These are phyloP conservation scores for Boletus coccyginus DNA, from an alignment of 768 basidiomycete genomes.

Conservation along the genomic window DNA sequence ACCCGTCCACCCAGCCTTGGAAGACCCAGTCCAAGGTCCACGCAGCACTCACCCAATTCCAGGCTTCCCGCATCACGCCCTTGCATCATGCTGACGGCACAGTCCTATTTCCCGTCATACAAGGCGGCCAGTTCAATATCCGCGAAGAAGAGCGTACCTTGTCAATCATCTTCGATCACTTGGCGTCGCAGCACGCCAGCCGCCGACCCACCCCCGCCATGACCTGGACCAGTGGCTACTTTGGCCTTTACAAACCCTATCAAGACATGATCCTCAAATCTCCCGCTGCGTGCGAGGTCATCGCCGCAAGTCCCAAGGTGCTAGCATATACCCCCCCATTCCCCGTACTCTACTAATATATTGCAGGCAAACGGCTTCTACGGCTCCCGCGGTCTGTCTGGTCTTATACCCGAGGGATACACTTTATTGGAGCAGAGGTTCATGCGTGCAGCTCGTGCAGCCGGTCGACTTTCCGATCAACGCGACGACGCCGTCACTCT, in stretches of 20 bases:
- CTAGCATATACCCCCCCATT: conserved; percentile 10
- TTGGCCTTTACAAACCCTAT: conserved; percentile 81
- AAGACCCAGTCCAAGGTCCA: conserved; percentile 61
- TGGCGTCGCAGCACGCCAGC: conserved; percentile 24
- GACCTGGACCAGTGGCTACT: conserved; percentile 95
- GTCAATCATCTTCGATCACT: conserved; percentile 52
- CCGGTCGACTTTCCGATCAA: conserved; percentile 37
- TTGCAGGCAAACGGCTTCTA: conserved; percentile 93
- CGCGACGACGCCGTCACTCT: conserved; percentile 55
- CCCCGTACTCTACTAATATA: neutral
- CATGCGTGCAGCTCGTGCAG: conserved; percentile 57
- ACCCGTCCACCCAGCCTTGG: conserved; percentile 63
- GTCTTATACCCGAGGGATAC: conserved; percentile 94
- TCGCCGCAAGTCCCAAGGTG: conserved; percentile 87
- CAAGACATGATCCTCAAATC: conserved; percentile 66
- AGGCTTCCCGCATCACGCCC: conserved; percentile 38
- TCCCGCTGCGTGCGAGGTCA: conserved; percentile 61
- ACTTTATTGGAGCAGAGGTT: conserved; percentile 85
- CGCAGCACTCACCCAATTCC: conserved; percentile 56
- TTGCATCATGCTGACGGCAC: conserved; percentile 34
- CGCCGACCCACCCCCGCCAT: conserved; percentile 41
- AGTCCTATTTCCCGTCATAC: conserved; percentile 77
- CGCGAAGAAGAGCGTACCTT: conserved; percentile 79
- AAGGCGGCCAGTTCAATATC: conserved; percentile 84
- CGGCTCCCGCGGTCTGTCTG: conserved; percentile 84